These are phyloP conservation scores for Selaginella moellendorffii DNA, from an alignment of 75 land plant species.

Conservation along the genomic window DNA sequence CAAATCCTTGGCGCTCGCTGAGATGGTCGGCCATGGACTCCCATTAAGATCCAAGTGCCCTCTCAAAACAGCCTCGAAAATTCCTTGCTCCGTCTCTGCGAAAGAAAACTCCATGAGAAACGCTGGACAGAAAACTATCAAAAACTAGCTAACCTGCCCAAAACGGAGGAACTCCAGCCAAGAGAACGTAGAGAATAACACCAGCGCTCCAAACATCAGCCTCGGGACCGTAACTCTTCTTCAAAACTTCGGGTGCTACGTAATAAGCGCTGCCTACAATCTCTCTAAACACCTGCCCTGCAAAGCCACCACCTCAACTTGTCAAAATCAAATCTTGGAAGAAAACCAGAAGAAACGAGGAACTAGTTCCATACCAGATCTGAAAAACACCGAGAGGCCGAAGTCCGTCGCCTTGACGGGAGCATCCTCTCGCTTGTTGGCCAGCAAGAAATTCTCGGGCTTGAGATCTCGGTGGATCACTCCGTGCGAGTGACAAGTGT, in stretches of 20 bases:
- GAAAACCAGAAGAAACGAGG: not conserved
- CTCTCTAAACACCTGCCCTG: not conserved
- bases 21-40: constrained; percentile 43
- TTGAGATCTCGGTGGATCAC: not conserved
- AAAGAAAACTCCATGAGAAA: not conserved
- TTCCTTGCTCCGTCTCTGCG: constrained; percentile 31
- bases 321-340: not conserved
- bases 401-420: constrained; percentile 5
- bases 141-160: not conserved
- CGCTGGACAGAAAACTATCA: not conserved
- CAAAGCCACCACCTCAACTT: too few species aligned
- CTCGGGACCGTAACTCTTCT: constrained; percentile 4
- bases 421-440: constrained; percentile 1
- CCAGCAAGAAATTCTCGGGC: constrained; percentile 8
- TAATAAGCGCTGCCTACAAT: not conserved
- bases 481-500: not conserved
- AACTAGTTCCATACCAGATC: not conserved
- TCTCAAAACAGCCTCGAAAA: constrained; percentile 24
- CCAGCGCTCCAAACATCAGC: constrained; percentile 9
- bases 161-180: constrained; percentile 7
- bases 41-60: constrained; percentile 25
- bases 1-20: constrained; percentile 36
- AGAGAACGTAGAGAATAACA: not conserved
- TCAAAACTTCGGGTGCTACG: not conserved
- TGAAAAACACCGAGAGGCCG: constrained; percentile 2